Evolutionary conservation across 768 basidiomycete genomes (phyloP).

Genomic region (Auricularia cornea): DNA sequence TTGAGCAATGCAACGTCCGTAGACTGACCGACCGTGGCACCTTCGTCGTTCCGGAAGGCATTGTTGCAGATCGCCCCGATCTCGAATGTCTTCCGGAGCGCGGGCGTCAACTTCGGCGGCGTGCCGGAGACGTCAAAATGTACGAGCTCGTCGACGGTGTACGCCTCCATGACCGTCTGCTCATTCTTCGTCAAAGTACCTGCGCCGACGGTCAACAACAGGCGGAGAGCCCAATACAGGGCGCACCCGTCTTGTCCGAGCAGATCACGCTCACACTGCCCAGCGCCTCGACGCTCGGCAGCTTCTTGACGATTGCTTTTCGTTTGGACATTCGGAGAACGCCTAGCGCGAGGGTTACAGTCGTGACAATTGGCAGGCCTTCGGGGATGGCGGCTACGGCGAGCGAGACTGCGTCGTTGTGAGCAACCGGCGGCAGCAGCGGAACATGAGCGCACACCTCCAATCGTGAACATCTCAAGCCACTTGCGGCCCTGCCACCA

Average conservation of each 20-base stretch:
- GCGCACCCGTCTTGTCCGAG: constrained; percentile 87
- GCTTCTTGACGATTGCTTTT: constrained; percentile 94
- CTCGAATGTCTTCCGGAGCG: constrained; percentile 65
- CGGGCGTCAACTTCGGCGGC: constrained; percentile 43
- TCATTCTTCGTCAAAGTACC: constrained; percentile 95
- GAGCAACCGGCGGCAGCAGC: neutral
- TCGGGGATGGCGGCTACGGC: constrained; percentile 99
- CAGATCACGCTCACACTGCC: constrained; percentile 97
- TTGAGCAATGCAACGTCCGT: constrained; percentile 92
- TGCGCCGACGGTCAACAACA: constrained; percentile 9
- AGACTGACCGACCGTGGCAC: constrained; percentile 73
- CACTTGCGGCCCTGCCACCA: constrained; percentile 77
- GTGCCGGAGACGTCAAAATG: constrained; percentile 50
- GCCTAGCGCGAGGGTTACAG: constrained; percentile 91
- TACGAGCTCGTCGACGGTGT: constrained; percentile 76
- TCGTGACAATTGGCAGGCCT: constrained; percentile 93
- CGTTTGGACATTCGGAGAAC: constrained; percentile 90
- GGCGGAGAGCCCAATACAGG: neutral
- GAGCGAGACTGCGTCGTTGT: constrained; percentile 64
- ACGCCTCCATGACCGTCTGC: constrained; percentile 86
- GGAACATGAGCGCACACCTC: constrained; percentile 64
- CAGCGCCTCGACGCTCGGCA: constrained; percentile 89
- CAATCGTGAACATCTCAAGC: constrained; percentile 99
- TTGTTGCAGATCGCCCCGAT: constrained; percentile 90
- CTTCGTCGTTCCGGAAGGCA: constrained; percentile 65